Conservation (phyloP, 2,329 filamentous ascomycete species). For the Calonectria fujianensis region DNA sequence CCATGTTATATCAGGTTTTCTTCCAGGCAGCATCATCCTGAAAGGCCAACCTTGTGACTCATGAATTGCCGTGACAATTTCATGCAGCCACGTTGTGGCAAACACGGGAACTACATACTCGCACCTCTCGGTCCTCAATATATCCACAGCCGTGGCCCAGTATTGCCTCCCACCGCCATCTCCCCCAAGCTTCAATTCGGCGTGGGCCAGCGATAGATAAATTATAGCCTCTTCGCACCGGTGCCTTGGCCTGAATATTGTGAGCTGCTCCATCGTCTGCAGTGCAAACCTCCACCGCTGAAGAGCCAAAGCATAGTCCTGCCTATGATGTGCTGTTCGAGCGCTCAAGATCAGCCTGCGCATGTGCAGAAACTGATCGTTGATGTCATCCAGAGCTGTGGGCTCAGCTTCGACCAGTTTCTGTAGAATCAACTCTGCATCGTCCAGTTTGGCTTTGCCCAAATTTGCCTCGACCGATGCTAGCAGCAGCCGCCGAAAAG, state of each 20-base stretch:
- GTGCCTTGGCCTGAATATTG: conserved; percentile 49
- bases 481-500: conserved; percentile 49
- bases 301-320: conserved; percentile 43
- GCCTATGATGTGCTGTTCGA: conserved; percentile 48
- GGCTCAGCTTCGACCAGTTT: conserved; percentile 48
- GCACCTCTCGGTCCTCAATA: conserved; percentile 53
- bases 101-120: conserved; percentile 58
- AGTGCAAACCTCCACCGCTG: conserved; percentile 48
- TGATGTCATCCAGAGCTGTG: conserved; percentile 53
- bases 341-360: conserved; percentile 54
- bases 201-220: conserved; percentile 56
- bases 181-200: conserved; percentile 50
- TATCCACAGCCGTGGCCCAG: conserved; percentile 53
- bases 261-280: conserved; percentile 46
- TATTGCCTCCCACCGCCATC: conserved; percentile 37
- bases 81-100: conserved; percentile 56
- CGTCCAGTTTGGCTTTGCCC: conserved; percentile 44
- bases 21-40: conserved; percentile 58
- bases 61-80: conserved; percentile 53
- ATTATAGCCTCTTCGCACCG: conserved; percentile 54
- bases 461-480: conserved; percentile 53
- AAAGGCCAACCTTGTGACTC: conserved; percentile 55
- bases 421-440: conserved; percentile 40
- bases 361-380: conserved; percentile 58
- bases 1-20: conserved; percentile 54